These are phyloP conservation scores for Leccinum fallax DNA, from an alignment of 1,284 basidiomycete genomes.

Conservation along the genomic window DNA sequence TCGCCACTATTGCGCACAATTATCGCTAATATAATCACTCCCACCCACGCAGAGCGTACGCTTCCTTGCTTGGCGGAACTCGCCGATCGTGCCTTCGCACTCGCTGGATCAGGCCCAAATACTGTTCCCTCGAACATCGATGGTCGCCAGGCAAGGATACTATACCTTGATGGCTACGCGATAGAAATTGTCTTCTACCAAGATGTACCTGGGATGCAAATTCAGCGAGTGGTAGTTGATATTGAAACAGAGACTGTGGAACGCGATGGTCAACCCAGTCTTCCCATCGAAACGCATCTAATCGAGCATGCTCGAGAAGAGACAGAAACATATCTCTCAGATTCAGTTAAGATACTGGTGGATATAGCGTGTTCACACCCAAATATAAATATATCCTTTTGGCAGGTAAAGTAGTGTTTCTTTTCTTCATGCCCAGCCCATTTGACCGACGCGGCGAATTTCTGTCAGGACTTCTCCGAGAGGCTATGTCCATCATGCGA, in stretches of 20 bases:
- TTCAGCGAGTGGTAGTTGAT: slow-evolving; percentile 18
- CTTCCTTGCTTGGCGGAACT: slow-evolving; percentile 6
- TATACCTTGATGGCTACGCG: slow-evolving; percentile 17
- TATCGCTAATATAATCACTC: slow-evolving; percentile 19
- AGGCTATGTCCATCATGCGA: slow-evolving; percentile 1
- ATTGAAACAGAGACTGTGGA: slow-evolving; percentile 21
- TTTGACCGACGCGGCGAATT: not conserved
- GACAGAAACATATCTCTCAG: slow-evolving; percentile 16
- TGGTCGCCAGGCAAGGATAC: slow-evolving; percentile 19
- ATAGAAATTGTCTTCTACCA: slow-evolving; percentile 20
- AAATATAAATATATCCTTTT: not conserved
- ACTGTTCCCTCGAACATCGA: not conserved
- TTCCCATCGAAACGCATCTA: slow-evolving; percentile 21
- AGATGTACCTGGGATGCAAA: slow-evolving; percentile 7
- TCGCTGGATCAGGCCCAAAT: not conserved
- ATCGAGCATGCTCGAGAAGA: slow-evolving; percentile 23
- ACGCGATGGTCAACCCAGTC: slow-evolving; percentile 18
- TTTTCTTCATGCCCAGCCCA: not conserved
- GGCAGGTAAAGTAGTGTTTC: not conserved
- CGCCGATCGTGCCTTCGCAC: not conserved
- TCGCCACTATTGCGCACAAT: slow-evolving; percentile 12
- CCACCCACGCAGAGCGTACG: slow-evolving; percentile 3
- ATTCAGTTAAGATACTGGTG: not conserved
- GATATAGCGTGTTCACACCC: not conserved
- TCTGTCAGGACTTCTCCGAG: slow-evolving; percentile 8